A percentile compares a stretch with the other conserved stretches of the same genome.
Conservation (phyloP, 2,329 filamentous ascomycete species). For the Ilyonectria robusta region DNA sequence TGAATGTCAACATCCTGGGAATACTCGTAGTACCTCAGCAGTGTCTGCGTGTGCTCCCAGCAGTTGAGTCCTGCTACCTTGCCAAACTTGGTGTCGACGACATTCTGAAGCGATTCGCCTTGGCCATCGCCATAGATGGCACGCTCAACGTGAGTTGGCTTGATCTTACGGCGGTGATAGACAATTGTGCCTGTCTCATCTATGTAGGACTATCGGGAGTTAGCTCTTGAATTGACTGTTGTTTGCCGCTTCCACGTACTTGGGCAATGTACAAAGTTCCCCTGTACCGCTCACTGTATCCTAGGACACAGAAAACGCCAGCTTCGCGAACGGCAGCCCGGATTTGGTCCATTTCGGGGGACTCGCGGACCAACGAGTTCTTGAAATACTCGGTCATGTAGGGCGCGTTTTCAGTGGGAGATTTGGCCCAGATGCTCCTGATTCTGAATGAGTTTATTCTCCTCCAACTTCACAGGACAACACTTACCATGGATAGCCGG, state of each 20-base stretch:
- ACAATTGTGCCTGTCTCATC: constrained; percentile 55
- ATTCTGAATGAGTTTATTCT: constrained; percentile 16
- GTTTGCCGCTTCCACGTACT: too few relatives aligned
- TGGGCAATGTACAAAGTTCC: constrained; percentile 59
- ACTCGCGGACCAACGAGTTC: constrained; percentile 58
- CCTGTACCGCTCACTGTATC: constrained; percentile 57
- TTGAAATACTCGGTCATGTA: constrained; percentile 62
- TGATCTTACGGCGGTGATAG: constrained; percentile 62
- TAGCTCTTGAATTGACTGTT: too few relatives aligned
- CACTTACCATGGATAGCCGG: constrained; percentile 62
- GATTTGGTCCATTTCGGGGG: constrained; percentile 59
- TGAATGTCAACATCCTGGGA: constrained; percentile 61
- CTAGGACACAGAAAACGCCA: constrained; percentile 58
- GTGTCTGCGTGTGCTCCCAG: constrained; percentile 65
- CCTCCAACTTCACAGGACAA: neutral
- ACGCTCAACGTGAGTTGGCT: constrained; percentile 66
- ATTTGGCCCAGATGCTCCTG: constrained; percentile 49
- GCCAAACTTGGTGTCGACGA: constrained; percentile 55
- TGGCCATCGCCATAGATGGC: constrained; percentile 63
- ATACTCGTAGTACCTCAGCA: constrained; percentile 62
- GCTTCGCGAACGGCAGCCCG: constrained; percentile 60
- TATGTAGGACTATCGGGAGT: constrained; percentile 51
- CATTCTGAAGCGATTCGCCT: constrained; percentile 55
- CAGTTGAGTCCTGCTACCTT: constrained; percentile 61
- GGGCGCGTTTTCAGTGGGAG: constrained; percentile 50